Conservation (phyloP, 495 filamentous ascomycete genomes). For the Pyrenula aspistea region DNA sequence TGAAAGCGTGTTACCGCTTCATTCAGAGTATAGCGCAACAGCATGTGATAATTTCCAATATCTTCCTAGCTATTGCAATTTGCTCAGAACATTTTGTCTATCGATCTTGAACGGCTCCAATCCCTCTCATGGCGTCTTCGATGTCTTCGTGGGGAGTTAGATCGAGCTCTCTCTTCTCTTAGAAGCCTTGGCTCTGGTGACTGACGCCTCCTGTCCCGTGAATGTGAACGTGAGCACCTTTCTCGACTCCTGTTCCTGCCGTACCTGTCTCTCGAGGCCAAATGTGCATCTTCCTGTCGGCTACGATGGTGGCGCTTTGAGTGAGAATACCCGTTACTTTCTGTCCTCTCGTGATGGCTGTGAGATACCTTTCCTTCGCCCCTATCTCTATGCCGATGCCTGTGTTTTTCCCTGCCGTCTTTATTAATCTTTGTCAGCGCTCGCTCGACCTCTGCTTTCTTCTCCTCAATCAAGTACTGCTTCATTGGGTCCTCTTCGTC, state of each 20-base stretch:
- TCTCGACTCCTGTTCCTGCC: slow-evolving; percentile 9
- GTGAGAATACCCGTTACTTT: slow-evolving; percentile 36
- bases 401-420: slow-evolving; percentile 14
- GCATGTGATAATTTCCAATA: no score
- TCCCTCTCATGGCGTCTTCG: background rate
- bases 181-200: slow-evolving; percentile 14
- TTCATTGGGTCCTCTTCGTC: slow-evolving; percentile 99
- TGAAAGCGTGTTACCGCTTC: no score
- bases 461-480: slow-evolving; percentile 72
- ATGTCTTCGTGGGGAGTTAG: background rate
- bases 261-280: background rate
- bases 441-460: slow-evolving; percentile 70
- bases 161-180: slow-evolving; percentile 10
- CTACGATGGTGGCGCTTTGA: slow-evolving; percentile 42
- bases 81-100: no score
- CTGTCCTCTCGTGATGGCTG: slow-evolving; percentile 1
- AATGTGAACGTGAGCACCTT: background rate
- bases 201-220: slow-evolving; percentile 9
- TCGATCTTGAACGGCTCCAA: background rate
- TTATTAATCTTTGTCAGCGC: slow-evolving; percentile 47
- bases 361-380: slow-evolving; percentile 10
- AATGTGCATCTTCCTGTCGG: slow-evolving; percentile 4
- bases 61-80: no score
- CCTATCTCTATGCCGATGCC: slow-evolving; percentile 10
- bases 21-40: no score